phyloP scores from a whole-genome alignment of 192 early-diverging fungal genomes.

The Coemansia sp. region DNA sequence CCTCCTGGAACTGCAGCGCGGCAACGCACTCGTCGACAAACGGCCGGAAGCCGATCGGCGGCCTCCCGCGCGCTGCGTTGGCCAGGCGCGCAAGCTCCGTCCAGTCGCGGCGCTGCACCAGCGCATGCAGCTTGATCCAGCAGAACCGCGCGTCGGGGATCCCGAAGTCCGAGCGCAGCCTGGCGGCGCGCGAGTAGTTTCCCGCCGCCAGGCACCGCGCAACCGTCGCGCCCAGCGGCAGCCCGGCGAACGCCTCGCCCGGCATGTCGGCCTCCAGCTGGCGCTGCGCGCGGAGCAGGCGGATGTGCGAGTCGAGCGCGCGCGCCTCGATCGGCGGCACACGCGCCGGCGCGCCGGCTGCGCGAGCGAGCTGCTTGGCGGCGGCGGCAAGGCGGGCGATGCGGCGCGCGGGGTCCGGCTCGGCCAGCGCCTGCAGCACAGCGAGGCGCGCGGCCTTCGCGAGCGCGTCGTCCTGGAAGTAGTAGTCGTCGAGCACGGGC shows the following conservation, averaged over 20 bases:
- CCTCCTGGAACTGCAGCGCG: constrained; percentile 74
- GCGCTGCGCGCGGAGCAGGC: constrained; percentile 70
- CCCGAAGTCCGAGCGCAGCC: constrained; percentile 82
- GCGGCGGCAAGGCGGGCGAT: constrained; percentile 74
- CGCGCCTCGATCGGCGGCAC: constrained; percentile 72
- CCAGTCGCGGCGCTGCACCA: constrained; percentile 84
- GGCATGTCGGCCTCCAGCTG: constrained; percentile 72
- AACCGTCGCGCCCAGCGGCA: constrained; percentile 85
- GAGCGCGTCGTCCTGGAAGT: constrained; percentile 90
- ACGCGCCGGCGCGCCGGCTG: constrained; percentile 20
- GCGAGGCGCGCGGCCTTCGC: constrained; percentile 64
- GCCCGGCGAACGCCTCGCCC: constrained; percentile 63
- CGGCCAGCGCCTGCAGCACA: constrained; percentile 41
- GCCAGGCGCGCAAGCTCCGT: constrained; percentile 81
- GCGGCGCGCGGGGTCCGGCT: constrained; percentile 56
- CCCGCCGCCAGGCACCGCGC: constrained; percentile 75
- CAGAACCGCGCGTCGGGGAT: constrained; percentile 85
- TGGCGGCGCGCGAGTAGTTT: constrained; percentile 69
- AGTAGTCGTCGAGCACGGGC: constrained; percentile 87
- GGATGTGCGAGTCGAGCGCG: constrained; percentile 58
- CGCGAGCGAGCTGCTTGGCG: constrained; percentile 62
- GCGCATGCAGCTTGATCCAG: constrained; percentile 85
- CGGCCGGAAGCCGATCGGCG: constrained; percentile 77
- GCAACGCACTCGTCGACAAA: constrained; percentile 83
- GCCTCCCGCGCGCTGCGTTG: constrained; percentile 62